Evolutionary conservation across 2,329 filamentous ascomycete genomes (phyloP).

Genomic region (Cordyceps tenuipes): DNA sequence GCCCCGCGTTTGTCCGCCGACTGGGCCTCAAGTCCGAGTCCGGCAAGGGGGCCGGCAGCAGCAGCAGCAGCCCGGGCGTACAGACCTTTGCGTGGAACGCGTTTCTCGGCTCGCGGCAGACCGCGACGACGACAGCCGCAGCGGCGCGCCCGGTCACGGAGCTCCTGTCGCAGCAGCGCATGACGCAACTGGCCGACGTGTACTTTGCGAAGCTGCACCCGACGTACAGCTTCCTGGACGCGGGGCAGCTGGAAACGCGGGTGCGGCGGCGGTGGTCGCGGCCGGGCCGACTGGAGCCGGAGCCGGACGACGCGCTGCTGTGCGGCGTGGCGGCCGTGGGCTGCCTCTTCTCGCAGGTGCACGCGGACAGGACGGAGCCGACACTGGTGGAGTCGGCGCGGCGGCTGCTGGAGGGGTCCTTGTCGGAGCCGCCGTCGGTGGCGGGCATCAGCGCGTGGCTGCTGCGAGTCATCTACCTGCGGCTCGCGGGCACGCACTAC

Average conservation of each 20-base stretch:
- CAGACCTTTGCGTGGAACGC: conserved; percentile 50
- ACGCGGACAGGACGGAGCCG: conserved; percentile 32
- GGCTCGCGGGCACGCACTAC: conserved; percentile 45
- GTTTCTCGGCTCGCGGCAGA: conserved; percentile 22
- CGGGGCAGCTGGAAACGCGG: conserved; percentile 21
- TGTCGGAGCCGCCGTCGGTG: conserved; percentile 25
- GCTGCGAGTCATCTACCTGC: conserved; percentile 43
- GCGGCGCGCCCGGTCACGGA: conserved; percentile 32
- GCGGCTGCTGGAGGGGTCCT: conserved; percentile 33
- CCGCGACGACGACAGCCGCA: conserved; percentile 16
- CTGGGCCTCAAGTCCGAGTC: conserved; percentile 46
- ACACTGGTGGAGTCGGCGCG: conserved; percentile 39
- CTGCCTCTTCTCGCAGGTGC: conserved; percentile 38
- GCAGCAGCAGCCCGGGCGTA: conserved; percentile 42
- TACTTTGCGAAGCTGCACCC: conserved; percentile 47
- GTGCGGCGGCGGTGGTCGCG: conserved; percentile 27
- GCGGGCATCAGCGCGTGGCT: conserved; percentile 42
- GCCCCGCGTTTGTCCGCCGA: conserved; percentile 45
- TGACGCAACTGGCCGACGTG: conserved; percentile 34
- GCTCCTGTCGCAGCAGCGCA: conserved; percentile 38
- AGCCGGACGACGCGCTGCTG: conserved; percentile 38
- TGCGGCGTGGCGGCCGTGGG: conserved; percentile 49
- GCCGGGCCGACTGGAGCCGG: conserved; percentile 18
- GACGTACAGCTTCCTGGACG: conserved; percentile 42
- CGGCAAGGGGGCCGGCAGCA: no score